phyloP scores from a whole-genome alignment of 179 eudicot genomes.

The Silene coronaria region DNA sequence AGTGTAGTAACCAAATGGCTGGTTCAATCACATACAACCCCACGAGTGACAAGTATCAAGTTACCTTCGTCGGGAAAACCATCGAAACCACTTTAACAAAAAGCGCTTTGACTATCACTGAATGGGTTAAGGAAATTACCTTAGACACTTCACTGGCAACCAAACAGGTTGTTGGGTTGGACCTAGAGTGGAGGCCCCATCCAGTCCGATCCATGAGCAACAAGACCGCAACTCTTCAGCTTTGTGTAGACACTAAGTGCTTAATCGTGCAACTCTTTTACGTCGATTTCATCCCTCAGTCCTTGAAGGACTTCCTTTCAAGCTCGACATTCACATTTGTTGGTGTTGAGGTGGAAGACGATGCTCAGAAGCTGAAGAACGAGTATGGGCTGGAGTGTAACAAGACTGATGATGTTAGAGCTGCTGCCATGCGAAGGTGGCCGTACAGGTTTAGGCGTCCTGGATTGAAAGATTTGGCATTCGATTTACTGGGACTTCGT shows the following conservation, averaged over 20 bases:
- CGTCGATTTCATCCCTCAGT: slow-evolving; percentile 33
- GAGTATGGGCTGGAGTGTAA: no score
- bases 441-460: no score
- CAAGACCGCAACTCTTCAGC: slow-evolving; percentile 58
- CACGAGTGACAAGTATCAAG: slow-evolving; percentile 5
- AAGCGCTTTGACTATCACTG: no score
- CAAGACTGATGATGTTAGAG: slow-evolving; percentile 30
- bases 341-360: slow-evolving; percentile 22
- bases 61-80: background rate
- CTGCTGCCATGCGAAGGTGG: background rate
- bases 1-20: background rate
- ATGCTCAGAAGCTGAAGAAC: no score
- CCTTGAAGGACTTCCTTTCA: slow-evolving; percentile 28
- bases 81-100: slow-evolving; percentile 44
- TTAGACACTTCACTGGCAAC: no score
- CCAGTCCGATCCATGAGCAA: slow-evolving; percentile 27
- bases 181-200: slow-evolving; percentile 49
- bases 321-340: slow-evolving; percentile 33
- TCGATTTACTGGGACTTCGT: slow-evolving; percentile 11
- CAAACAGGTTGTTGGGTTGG: slow-evolving; percentile 32
- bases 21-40: background rate
- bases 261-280: slow-evolving; percentile 46
- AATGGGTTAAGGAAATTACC: no score
- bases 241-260: slow-evolving; percentile 43
- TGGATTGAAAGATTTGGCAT: background rate